A percentile compares a stretch with the other conserved stretches of the same genome.
Evolutionary conservation across 2,329 filamentous ascomycete genomes (phyloP).

Genomic region (Pleurostoma richardsiae): DNA sequence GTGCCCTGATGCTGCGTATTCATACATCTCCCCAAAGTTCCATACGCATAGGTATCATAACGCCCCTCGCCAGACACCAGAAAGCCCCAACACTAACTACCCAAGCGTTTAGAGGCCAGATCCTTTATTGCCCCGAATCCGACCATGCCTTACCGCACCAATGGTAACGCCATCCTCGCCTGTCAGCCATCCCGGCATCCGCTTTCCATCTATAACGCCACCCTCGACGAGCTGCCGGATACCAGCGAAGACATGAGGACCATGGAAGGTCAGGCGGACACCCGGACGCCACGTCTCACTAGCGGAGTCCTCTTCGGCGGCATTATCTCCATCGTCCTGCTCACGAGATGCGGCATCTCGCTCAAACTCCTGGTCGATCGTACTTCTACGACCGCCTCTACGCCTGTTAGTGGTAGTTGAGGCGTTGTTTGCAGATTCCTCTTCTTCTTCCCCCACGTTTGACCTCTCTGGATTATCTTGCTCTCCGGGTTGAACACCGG

Average conservation of each 20-base stretch:
- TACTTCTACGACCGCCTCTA: constrained; percentile 19
- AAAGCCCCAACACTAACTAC: background rate
- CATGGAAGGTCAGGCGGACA: constrained; percentile 65
- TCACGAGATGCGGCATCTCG: constrained; percentile 23
- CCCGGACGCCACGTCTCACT: constrained; percentile 47
- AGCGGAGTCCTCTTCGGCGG: constrained; percentile 18
- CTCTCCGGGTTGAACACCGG: constrained; percentile 13
- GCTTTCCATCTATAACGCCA: constrained; percentile 68
- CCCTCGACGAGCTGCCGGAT: constrained; percentile 72
- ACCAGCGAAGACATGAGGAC: constrained; percentile 75
- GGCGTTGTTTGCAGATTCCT: constrained; percentile 7
- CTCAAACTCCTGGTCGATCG: constrained; percentile 27
- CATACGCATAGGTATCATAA: background rate
- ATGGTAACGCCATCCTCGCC: constrained; percentile 78
- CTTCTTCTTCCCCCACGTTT: constrained; percentile 4
- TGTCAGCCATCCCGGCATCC: constrained; percentile 88
- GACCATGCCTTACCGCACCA: constrained; percentile 62
- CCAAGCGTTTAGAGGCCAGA: constrained; percentile 38
- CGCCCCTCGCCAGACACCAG: background rate
- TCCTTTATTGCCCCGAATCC: constrained; percentile 55
- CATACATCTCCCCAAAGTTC: background rate
- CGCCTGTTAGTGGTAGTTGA: constrained; percentile 4
- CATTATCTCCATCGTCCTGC: constrained; percentile 15
- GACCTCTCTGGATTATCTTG: constrained; percentile 1
- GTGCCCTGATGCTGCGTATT: background rate